Conservation (phyloP, 805 yeast genomes). For the Wickerhamomyces chambardii region DNA sequence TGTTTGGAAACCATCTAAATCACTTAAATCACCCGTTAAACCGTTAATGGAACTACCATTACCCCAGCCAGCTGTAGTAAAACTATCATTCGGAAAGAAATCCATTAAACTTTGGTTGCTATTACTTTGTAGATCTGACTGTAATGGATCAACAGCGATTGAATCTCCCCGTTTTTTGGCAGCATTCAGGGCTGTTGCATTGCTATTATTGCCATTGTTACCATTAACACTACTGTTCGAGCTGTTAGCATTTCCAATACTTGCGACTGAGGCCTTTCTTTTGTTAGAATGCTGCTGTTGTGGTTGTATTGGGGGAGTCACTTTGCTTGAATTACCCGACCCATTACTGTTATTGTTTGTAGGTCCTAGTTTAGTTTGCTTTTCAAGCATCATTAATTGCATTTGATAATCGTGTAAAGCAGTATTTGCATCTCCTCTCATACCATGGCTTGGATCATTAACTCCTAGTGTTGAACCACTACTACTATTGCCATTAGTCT, state of each 20-base stretch:
- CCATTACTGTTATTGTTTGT: not conserved
- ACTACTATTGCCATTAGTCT: not conserved
- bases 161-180: slow-evolving; percentile 2
- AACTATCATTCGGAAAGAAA: not conserved
- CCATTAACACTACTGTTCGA: too few species aligned
- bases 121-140: slow-evolving; percentile 12
- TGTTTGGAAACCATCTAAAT: not conserved
- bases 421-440: slow-evolving; percentile 19
- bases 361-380: slow-evolving; percentile 52
- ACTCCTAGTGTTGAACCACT: not conserved
- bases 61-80: not conserved
- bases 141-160: slow-evolving; percentile 16
- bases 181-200: not conserved
- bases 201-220: too few species aligned
- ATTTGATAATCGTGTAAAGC: slow-evolving; percentile 78
- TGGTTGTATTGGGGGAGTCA: too few species aligned
- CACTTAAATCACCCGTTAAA: not conserved
- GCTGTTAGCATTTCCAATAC: too few species aligned
- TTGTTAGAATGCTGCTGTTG: not conserved
- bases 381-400: slow-evolving; percentile 67
- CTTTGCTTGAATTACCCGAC: slow-evolving; percentile 1
- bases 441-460: slow-evolving; percentile 5
- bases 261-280: too few species aligned
- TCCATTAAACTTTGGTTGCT: slow-evolving; percentile 13
- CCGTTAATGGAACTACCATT: not conserved